Base-by-base conservation (phyloP, 495 filamentous ascomycete species). In the Entonaema liquescens region DNA sequence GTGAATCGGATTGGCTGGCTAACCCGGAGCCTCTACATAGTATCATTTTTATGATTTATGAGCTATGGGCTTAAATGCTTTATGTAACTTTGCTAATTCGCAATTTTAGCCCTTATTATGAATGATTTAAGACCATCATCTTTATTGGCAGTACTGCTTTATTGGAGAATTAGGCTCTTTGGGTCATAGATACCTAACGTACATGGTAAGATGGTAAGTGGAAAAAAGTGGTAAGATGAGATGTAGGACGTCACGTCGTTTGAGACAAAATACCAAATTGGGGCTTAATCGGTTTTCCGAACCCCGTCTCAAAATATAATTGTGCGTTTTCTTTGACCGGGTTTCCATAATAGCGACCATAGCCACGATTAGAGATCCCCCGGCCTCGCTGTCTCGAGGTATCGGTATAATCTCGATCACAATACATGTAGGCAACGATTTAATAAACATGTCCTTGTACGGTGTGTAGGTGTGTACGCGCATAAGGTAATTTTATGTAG, bases 401-500 rank as follows among this genome's bases (percentile, higher is more conserved):
- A 33, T 33, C 31, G 31, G 13, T 47, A 3, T 23, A 23, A 47
- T 47, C 42, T 47, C 19, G 42, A 47, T 47, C 42, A 23, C 19
- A 21, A 47, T 47, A 53, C 4, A n/a, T n/a, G n/a, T n/a, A n/a
- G n/a, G 25, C 49, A 53, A 19, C 25, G 23, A 53, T n/a, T 53
- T 53, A 53, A 28, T 1, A 4, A 25, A 33, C 31, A 33, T 28
- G 21, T 53, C 11, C 50, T 47, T 65, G 36, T 59, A 67, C 44
- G n/a, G n/a, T n/a, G n/a, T n/a, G n/a, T n/a, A n/a, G n/a, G 26
- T 29, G 29, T 33, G 1, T 33, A 53, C 19, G 54, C 42, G 62
- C 21, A 67, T 67, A 60, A 55, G 28, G 38, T 13, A 50, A 65
- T 57, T 47, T 59, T 49, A 56, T 62, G 40, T 44, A 67, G 40